Percentiles rank a stretch among this genome's conserved stretches.
Conservation (phyloP, 345 rosid genomes). For the Alliaria petiolata region DNA sequence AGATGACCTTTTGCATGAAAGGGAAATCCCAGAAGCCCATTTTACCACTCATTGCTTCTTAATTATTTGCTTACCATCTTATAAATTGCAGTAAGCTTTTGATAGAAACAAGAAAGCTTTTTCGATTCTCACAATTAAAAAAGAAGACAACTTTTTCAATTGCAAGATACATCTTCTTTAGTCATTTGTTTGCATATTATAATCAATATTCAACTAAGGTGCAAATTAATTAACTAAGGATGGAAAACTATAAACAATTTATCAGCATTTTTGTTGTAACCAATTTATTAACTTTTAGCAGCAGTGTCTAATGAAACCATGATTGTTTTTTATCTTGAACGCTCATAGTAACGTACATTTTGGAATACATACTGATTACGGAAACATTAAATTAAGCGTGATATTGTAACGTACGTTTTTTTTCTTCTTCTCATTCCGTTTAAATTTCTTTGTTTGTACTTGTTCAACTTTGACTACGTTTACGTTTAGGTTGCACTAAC, state of each 20-base stretch:
- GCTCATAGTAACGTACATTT: not conserved
- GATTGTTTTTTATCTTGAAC: not conserved
- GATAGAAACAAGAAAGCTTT: conserved; percentile 9
- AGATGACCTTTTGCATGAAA: conserved; percentile 55
- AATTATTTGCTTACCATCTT: conserved; percentile 4
- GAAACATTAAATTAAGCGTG: not conserved
- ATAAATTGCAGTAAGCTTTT: conserved; percentile 6
- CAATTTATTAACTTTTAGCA: not conserved
- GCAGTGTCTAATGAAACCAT: not conserved
- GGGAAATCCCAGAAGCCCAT: conserved; percentile 51
- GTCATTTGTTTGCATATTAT: not conserved
- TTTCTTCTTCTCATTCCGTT: not conserved
- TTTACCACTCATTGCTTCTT: conserved; percentile 8
- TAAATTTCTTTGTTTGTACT: not conserved
- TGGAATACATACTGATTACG: not conserved
- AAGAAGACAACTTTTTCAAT: conserved; percentile 15
- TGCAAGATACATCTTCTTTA: conserved; percentile 13
- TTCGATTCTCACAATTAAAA: not conserved
- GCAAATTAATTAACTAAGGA: not conserved
- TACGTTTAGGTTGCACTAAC: no score
- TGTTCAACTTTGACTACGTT: not conserved
- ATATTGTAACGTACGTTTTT: not conserved
- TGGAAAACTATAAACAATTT: not conserved
- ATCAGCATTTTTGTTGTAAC: no score
- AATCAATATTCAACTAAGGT: not conserved